phyloP scores from a whole-genome alignment of 2,329 filamentous ascomycete species.

The Stagonosporopsis chrysanthemi region DNA sequence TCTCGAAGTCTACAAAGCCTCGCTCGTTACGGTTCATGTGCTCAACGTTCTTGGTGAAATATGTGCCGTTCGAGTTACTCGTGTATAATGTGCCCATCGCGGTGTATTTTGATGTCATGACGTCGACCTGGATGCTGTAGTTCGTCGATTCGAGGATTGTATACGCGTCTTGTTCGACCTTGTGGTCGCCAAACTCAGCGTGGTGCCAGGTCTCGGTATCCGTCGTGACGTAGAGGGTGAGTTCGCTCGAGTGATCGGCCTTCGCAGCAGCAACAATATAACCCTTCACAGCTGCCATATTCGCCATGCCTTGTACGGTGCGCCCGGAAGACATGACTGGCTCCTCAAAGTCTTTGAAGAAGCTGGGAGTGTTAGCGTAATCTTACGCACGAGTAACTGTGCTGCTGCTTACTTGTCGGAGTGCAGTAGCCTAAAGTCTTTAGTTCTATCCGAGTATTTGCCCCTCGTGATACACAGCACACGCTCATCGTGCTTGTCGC shows the following conservation, averaged over 20 bases:
- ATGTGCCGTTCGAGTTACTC: conserved; percentile 96
- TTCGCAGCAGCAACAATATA: conserved; percentile 85
- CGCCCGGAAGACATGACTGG: conserved; percentile 77
- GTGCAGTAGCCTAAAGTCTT: conserved; percentile 78
- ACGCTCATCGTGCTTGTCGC: conserved; percentile 69
- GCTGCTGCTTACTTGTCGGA: conserved; percentile 68
- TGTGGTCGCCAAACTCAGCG: conserved; percentile 86
- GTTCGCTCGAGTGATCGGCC: conserved; percentile 81
- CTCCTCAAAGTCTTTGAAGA: conserved; percentile 74
- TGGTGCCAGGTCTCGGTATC: conserved; percentile 89
- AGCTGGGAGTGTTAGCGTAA: conserved; percentile 52
- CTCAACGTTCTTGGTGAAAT: conserved; percentile 89
- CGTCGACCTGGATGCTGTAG: conserved; percentile 96
- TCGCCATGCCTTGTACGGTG: conserved; percentile 80
- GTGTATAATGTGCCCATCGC: conserved; percentile 90
- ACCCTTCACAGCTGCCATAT: conserved; percentile 82
- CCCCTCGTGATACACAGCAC: conserved; percentile 83
- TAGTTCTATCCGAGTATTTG: conserved; percentile 71
- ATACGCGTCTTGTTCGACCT: conserved; percentile 84
- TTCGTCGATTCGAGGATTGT: conserved; percentile 95
- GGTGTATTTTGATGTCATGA: conserved; percentile 72
- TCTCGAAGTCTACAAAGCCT: conserved; percentile 93
- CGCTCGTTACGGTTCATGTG: conserved; percentile 83
- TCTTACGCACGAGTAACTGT: not conserved
- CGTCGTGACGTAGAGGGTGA: conserved; percentile 88